A percentile compares a stretch with the other conserved stretches of the same genome.
These are phyloP conservation scores for Trichoderma asperellum DNA, from an alignment of 2,329 filamentous ascomycete species.

Conservation along the genomic window DNA sequence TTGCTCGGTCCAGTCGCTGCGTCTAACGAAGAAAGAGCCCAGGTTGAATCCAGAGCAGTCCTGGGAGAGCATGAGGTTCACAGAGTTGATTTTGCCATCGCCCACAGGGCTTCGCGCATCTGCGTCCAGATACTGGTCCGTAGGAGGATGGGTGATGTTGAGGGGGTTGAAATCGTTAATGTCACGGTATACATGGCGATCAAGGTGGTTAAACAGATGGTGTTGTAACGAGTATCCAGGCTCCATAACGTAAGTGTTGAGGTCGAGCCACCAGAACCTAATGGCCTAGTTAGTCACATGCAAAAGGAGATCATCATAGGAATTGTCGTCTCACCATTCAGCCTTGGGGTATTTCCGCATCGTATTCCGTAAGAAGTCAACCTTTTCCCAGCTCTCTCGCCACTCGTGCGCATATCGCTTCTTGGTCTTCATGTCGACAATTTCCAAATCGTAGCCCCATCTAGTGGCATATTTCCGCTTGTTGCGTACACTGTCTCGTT, in stretches of 20 bases:
- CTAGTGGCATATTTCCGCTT: constrained; percentile 83
- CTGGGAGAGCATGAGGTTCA: constrained; percentile 88
- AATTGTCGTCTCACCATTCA: constrained; percentile 72
- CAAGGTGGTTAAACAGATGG: constrained; percentile 85
- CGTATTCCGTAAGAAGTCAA: constrained; percentile 85
- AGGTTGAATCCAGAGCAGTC: constrained; percentile 97
- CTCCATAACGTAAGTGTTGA: constrained; percentile 98
- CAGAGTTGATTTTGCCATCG: constrained; percentile 75
- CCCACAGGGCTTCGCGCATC: constrained; percentile 72
- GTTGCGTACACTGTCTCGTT: constrained; percentile 93
- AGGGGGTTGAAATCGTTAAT: constrained; percentile 96
- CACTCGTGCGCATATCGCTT: constrained; percentile 98
- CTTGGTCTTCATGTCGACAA: constrained; percentile 98
- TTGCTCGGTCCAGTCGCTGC: constrained; percentile 86
- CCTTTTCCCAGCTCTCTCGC: constrained; percentile 99
- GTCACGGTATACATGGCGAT: constrained; percentile 80
- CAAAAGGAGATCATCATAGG: constrained; percentile 7
- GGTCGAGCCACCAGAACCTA: constrained; percentile 99
- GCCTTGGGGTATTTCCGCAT: constrained; percentile 94
- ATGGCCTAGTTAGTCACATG: constrained; percentile 51
- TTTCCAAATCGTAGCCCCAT: constrained; percentile 95
- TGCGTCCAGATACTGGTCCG: constrained; percentile 74
- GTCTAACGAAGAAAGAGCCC: constrained; percentile 88
- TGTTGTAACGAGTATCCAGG: constrained; percentile 84
- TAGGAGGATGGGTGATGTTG: constrained; percentile 85